A percentile compares a stretch with the other conserved stretches of the same genome.
These are phyloP conservation scores for Hysterium pulicare DNA, from an alignment of 2,329 filamentous ascomycete genomes.

Conservation along the genomic window DNA sequence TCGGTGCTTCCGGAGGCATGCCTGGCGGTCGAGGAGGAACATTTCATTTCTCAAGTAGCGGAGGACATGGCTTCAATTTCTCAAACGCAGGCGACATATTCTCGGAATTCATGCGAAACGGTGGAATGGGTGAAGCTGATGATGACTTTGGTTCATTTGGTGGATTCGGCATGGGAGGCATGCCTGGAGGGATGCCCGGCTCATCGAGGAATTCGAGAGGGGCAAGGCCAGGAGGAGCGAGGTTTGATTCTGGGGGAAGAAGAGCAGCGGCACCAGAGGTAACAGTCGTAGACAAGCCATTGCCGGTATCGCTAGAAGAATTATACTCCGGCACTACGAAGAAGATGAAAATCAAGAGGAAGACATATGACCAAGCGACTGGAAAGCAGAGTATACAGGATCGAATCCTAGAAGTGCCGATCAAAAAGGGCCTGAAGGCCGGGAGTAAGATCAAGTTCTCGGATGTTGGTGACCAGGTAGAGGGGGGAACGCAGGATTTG, in stretches of 20 bases:
- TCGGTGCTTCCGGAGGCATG: constrained; percentile 57
- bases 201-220: constrained; percentile 22
- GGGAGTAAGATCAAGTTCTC: constrained; percentile 98
- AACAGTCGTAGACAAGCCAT: constrained; percentile 80
- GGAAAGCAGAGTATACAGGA: constrained; percentile 86
- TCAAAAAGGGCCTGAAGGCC: constrained; percentile 93
- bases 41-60: constrained; percentile 62
- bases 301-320: constrained; percentile 83
- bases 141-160: constrained; percentile 48
- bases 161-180: constrained; percentile 38
- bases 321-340: constrained; percentile 83
- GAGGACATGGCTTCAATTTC: constrained; percentile 68
- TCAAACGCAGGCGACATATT: constrained; percentile 83
- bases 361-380: constrained; percentile 77
- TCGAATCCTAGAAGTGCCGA: constrained; percentile 87
- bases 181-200: constrained; percentile 32
- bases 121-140: constrained; percentile 47
- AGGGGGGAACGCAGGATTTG: constrained; percentile 90
- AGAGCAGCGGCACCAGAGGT: constrained; percentile 71
- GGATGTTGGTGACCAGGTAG: constrained; percentile 95
- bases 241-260: constrained; percentile 36
- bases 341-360: constrained; percentile 97
- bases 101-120: constrained; percentile 69
- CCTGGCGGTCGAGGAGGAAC: constrained; percentile 49
- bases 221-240: constrained; percentile 22